These are phyloP conservation scores for Dictyostelium intermedium DNA, from an alignment of 78 protist genomes.

Conservation along the genomic window DNA sequence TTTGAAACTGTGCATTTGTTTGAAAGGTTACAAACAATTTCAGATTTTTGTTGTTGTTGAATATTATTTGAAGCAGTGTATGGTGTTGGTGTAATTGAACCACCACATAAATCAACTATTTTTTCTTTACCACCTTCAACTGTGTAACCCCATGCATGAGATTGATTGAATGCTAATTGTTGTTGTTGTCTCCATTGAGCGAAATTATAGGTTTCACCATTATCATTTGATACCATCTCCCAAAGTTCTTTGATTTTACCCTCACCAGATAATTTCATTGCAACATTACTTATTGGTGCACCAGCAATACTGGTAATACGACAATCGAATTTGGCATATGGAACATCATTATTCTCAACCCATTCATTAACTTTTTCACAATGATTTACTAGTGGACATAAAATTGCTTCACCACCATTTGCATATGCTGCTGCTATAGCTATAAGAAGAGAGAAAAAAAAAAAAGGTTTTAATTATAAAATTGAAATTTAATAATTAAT, in stretches of 20 bases:
- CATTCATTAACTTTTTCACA: conserved; percentile 15
- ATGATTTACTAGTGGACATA: neutral
- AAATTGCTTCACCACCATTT: neutral
- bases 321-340: neutral
- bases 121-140: conserved; percentile 31
- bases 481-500: neutral
- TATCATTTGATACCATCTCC: conserved; percentile 13
- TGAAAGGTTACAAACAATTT: neutral
- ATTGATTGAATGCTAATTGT: neutral
- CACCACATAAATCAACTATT: neutral
- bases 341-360: neutral
- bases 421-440: conserved; percentile 1
- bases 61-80: too few species aligned
- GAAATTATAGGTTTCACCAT: neutral
- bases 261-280: neutral
- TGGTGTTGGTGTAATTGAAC: neutral
- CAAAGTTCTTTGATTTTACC: neutral
- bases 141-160: conserved; percentile 18
- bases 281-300: neutral
- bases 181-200: conserved; percentile 1
- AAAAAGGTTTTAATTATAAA: neutral
- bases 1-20: neutral
- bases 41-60: neutral
- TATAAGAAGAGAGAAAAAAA: neutral
- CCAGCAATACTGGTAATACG: neutral